Evolutionary conservation across 2,329 filamentous ascomycete species (phyloP), one percentile per base, ranked within the genome.

Genomic region (Akanthomyces uredinophilus): DNA sequence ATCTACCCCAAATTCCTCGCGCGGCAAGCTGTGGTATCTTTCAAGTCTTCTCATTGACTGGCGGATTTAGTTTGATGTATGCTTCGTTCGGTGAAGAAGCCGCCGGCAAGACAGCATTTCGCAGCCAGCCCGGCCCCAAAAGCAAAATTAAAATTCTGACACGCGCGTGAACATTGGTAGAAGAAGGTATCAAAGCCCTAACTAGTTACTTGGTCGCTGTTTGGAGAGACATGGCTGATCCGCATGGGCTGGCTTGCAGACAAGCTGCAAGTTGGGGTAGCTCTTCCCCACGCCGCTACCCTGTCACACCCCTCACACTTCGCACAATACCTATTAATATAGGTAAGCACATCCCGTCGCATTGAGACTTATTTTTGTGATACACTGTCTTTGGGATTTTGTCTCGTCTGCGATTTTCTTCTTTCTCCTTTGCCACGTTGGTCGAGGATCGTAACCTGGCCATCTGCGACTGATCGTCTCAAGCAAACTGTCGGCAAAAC

Each of bases 231-330:
- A 20, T 13, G 27, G 14, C 37, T 5, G 27, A 41, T 60, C 57
- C 39, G 51, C 47, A 49, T 27, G 24, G 32, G 56, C 46, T 35
- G 35, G 56, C 35, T 37, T 32, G 41, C 54, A 46, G 41, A 35
- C 32, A 20, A 29, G 57, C n/a, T 60, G 49, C 47, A 43, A 37
- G 57, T 60, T 41, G 57, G 57, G 47, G 57, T 60, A 60, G 24
- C 46, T 53, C 22, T 13, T 14, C 8, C 43, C 43, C 22, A 4
- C 46, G 14, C 27, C 35, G 20, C 39, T 43, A 41, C 53, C 53
- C 27, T 11, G 53, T 35, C 53, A 35, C 35, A 60, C 56, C 56
- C 57, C 47, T 50, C 32, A 39, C 57, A 35, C 27, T 22, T n/a
- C 57, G 32, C 7, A 2, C 7, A 35, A 35, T 10, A 59, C 52